Base-by-base conservation (phyloP, 768 basidiomycete species). In the Exidia glandulosa region DNA sequence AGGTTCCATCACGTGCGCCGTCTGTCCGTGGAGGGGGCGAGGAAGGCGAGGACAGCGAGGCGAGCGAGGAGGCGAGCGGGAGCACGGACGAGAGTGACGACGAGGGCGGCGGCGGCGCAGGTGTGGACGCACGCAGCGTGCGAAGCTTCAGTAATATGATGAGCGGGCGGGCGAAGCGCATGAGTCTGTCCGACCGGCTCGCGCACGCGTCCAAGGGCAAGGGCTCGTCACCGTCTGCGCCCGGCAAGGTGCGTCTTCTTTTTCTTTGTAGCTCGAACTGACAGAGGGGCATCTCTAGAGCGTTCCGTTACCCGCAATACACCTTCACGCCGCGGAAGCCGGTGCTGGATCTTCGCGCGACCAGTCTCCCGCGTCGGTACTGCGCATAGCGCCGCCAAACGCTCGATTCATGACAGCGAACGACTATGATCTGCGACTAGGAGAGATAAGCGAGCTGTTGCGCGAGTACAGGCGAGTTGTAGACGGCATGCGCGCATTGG, bases 131-230 rank as follows among this genome's bases (percentile, higher is more conserved):
- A 47, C 77, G 86, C 72, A 92, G 90, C 65, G 88, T 94, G 58
- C 75, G 83, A 64, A 94, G 91, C 69, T 93, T 94, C 66, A 87
- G 86, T 75, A 92, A 82, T 64, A 92, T 91, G 90, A 75, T 91
- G 78, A 84, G 77, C 67, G 76, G 36, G 73, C 76, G 62, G 73
- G 70, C 60, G 64, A 68, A 78, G 45, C 73, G 91, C 59, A 86
- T 84, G 71, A 94, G 84, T 64, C 71, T 97, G 47, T 81, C 87
- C 19, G 93, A 94, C 72, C 78, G 94, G 36, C 71, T 97, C 66
- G 88, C 92, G 6, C 82, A 81, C 61, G 81, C 94, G 70, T 66
- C 79, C 60, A 66, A 75, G 60, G 74, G 80, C 57, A 75, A 79
- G 45, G 72, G 77, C 47, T 71, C 70, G 59, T 69, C 70, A 45